phyloP scores from a whole-genome alignment of 2,329 filamentous ascomycete genomes.

The Stemphylium vesicarium region DNA sequence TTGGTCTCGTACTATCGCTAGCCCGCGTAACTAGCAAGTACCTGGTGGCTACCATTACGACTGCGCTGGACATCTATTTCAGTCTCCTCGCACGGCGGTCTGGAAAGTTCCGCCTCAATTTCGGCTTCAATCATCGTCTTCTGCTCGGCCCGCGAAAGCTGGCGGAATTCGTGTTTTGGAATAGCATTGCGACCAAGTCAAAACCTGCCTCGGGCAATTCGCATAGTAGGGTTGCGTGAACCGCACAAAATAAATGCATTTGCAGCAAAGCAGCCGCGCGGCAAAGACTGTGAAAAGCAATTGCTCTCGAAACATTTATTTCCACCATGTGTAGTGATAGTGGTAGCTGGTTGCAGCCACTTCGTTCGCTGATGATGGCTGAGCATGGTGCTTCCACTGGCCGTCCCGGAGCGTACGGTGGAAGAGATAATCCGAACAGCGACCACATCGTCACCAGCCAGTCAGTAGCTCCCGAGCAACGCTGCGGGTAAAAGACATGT shows the following conservation, averaged over 20 bases:
- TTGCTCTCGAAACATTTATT: background rate
- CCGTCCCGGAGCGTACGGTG: slow-evolving; percentile 29
- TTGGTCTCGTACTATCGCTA: background rate
- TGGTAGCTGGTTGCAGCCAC: background rate
- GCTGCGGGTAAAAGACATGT: slow-evolving; percentile 12
- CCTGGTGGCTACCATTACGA: background rate
- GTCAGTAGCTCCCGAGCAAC: slow-evolving; percentile 15
- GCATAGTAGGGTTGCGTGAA: background rate
- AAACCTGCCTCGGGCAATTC: background rate
- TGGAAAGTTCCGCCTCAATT: background rate
- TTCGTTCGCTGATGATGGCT: slow-evolving; percentile 16
- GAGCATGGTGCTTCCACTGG: slow-evolving; percentile 22
- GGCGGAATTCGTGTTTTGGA: background rate
- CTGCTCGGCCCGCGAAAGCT: background rate
- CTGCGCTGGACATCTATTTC: background rate
- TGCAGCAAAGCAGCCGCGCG: background rate
- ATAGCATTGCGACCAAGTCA: background rate
- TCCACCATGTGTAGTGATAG: background rate
- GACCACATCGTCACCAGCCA: slow-evolving; percentile 26
- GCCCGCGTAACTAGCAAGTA: background rate
- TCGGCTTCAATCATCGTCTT: background rate
- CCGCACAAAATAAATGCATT: background rate
- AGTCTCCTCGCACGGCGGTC: background rate
- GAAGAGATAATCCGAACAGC: slow-evolving; percentile 40
- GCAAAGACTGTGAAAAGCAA: background rate